Percentiles rank a stretch among this genome's conserved stretches.
Evolutionary conservation across 2,329 filamentous ascomycete species (phyloP).

Genomic region (Calonectria fujianensis): DNA sequence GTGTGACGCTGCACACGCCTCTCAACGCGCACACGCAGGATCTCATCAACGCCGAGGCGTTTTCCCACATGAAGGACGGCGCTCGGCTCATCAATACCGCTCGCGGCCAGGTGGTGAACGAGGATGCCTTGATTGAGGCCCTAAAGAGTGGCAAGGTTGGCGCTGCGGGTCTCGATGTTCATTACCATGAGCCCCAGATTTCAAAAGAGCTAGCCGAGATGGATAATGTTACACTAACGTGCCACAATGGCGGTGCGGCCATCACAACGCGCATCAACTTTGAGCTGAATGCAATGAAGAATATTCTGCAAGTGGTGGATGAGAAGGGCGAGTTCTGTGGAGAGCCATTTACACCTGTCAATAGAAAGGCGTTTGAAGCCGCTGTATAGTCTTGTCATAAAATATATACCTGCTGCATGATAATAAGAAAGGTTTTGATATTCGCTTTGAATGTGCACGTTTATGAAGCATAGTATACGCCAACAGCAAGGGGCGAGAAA

Average conservation of each 20-base stretch:
- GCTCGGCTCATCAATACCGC: conserved; percentile 72
- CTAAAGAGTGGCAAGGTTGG: conserved; percentile 66
- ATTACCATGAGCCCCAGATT: conserved; percentile 72
- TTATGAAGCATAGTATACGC: background rate
- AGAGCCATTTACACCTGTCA: conserved; percentile 45
- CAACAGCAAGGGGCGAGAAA: background rate
- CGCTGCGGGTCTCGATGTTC: conserved; percentile 72
- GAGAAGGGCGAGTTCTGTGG: conserved; percentile 43
- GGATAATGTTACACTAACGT: conserved; percentile 63
- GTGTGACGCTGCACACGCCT: conserved; percentile 59
- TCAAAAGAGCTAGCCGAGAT: conserved; percentile 59
- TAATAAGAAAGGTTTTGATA: background rate
- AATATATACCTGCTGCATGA: background rate
- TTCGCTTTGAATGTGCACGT: background rate
- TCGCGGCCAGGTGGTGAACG: conserved; percentile 70
- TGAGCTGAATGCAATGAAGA: conserved; percentile 55
- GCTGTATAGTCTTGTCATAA: background rate
- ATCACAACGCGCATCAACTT: conserved; percentile 64
- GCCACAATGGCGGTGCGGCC: conserved; percentile 62
- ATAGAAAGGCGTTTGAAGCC: conserved; percentile 36
- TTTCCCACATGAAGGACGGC: conserved; percentile 66
- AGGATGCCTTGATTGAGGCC: conserved; percentile 68
- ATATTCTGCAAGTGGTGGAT: conserved; percentile 51
- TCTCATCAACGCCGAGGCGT: conserved; percentile 41
- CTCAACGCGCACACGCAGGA: conserved; percentile 46